A percentile compares a stretch with the other conserved stretches of the same genome.
Evolutionary conservation across 2,329 filamentous ascomycete genomes (phyloP).

Genomic region (Pseudogymnoascus sp.): DNA sequence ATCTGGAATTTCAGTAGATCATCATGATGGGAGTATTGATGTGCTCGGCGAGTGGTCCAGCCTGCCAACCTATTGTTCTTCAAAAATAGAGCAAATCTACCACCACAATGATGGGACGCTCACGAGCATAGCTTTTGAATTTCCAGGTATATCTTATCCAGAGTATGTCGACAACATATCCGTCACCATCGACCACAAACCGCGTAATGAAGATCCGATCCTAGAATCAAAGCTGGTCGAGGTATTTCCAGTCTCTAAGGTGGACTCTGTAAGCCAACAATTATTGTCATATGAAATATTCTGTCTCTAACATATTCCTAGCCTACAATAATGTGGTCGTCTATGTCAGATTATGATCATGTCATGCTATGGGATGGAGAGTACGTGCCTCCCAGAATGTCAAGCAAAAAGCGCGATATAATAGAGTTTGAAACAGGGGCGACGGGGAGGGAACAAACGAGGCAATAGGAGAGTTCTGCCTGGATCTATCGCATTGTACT

Average conservation of each 20-base stretch:
- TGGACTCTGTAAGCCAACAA: background rate
- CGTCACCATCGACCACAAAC: conserved; percentile 3
- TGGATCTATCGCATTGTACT: background rate
- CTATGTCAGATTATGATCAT: background rate
- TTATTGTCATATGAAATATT: background rate
- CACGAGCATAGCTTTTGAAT: conserved; percentile 6
- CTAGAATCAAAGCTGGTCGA: background rate
- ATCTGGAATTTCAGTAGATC: conserved; percentile 1
- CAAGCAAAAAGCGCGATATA: background rate
- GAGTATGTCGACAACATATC: background rate
- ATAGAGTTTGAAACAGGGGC: background rate
- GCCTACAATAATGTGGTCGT: conserved; percentile 8
- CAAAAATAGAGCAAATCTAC: background rate
- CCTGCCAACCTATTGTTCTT: background rate
- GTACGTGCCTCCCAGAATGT: background rate
- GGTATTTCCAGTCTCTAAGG: background rate
- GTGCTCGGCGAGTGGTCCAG: background rate
- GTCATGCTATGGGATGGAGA: background rate
- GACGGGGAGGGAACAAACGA: background rate
- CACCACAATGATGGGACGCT: background rate
- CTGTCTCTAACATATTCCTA: background rate
- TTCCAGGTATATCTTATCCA: background rate
- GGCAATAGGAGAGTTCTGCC: background rate
- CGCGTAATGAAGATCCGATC: background rate
- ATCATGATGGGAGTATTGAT: conserved; percentile 8